Conservation (phyloP, 257 asterid genomes). For the Lantana camara region DNA sequence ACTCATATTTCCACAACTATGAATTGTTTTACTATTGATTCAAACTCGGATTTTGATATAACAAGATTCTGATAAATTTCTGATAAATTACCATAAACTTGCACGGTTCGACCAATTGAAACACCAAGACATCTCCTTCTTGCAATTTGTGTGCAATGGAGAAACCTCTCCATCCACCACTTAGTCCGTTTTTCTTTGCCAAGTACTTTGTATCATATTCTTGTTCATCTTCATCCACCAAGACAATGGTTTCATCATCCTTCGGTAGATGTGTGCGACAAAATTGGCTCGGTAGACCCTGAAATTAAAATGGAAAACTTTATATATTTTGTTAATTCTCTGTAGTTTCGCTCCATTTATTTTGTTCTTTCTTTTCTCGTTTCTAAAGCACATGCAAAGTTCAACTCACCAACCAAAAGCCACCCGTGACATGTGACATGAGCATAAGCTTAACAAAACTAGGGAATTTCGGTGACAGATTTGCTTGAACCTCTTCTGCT, state of each 20-base stretch:
- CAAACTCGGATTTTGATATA: too few species aligned
- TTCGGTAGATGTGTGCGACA: constrained; percentile 53
- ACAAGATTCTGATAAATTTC: not conserved
- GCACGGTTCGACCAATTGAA: constrained; percentile 50
- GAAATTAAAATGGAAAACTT: not conserved
- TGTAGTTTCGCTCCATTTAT: not conserved
- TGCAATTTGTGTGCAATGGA: constrained; percentile 53
- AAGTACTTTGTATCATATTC: constrained; percentile 45
- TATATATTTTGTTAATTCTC: not conserved
- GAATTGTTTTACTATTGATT: too few species aligned
- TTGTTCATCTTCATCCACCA: constrained; percentile 51
- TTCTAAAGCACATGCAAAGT: too few species aligned
- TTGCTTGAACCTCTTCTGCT: constrained; percentile 48
- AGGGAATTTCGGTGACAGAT: constrained; percentile 40
- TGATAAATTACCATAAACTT: constrained; percentile 41
- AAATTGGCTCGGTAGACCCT: constrained; percentile 64
- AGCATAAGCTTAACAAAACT: constrained; percentile 50
- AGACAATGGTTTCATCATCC: constrained; percentile 36
- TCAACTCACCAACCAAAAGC: constrained; percentile 81
- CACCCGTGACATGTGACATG: constrained; percentile 59
- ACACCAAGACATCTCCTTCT: constrained; percentile 60
- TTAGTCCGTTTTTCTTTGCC: constrained; percentile 48
- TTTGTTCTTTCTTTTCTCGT: not conserved
- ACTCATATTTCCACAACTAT: not conserved
- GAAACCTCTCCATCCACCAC: constrained; percentile 83